phyloP scores from a whole-genome alignment of 2,329 filamentous ascomycete genomes.

The Stagonosporopsis tanaceti region DNA sequence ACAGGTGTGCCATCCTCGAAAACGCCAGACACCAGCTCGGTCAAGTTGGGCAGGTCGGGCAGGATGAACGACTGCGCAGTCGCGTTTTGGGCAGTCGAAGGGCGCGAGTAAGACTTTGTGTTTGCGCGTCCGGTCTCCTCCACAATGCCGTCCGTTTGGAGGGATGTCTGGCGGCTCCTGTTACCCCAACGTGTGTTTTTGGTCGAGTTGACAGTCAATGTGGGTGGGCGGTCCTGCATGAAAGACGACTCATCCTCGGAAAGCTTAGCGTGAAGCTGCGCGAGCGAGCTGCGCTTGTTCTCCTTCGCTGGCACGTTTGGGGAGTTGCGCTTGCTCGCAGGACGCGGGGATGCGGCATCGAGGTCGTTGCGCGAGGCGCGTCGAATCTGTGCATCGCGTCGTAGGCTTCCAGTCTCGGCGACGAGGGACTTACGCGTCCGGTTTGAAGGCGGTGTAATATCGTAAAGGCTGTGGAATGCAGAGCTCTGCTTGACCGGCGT shows the following conservation, averaged over 20 bases:
- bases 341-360: conserved; percentile 49
- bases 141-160: conserved; percentile 42
- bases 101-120: conserved; percentile 40
- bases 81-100: conserved; percentile 55
- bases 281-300: conserved; percentile 58
- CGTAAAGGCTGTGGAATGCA: conserved; percentile 59
- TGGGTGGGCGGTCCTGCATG: conserved; percentile 59
- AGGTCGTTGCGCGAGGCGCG: conserved; percentile 54
- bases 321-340: conserved; percentile 47
- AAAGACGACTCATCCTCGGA: conserved; percentile 63
- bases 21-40: conserved; percentile 66
- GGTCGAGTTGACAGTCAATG: conserved; percentile 49
- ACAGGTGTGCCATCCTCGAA: conserved; percentile 66
- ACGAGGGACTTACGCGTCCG: conserved; percentile 46
- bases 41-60: conserved; percentile 67
- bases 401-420: conserved; percentile 48
- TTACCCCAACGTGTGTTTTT: conserved; percentile 65
- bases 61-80: conserved; percentile 68
- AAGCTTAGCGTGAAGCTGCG: conserved; percentile 64
- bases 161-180: conserved; percentile 52
- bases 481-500: conserved; percentile 58
- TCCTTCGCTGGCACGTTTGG: conserved; percentile 45
- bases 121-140: conserved; percentile 33
- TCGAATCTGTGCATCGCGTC: conserved; percentile 56
- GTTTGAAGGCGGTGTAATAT: conserved; percentile 54